Conservation (phyloP, 768 basidiomycete genomes). For the Suillus subaureus region DNA sequence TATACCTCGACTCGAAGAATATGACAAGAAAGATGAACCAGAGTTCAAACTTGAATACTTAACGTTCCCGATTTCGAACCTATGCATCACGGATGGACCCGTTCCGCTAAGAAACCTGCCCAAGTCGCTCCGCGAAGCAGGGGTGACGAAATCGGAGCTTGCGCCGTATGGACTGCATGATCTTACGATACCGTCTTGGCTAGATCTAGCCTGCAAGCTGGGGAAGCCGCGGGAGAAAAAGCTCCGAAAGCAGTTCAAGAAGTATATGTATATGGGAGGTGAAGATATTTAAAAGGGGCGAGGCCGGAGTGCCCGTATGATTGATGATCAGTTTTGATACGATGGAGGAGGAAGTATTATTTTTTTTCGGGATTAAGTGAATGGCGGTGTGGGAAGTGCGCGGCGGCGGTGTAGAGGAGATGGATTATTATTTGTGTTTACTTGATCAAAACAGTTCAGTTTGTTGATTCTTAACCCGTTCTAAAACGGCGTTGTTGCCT, state of each 20-base stretch:
- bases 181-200: slow-evolving; percentile 77
- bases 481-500: slow-evolving; percentile 46
- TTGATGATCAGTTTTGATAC: neutral
- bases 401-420: slow-evolving; percentile 5
- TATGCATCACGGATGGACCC: slow-evolving; percentile 49
- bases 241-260: slow-evolving; percentile 64
- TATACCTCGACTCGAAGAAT: slow-evolving; percentile 56
- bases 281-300: slow-evolving; percentile 25
- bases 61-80: slow-evolving; percentile 53
- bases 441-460: slow-evolving; percentile 1
- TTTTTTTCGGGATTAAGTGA: neutral
- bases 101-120: slow-evolving; percentile 62
- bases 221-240: slow-evolving; percentile 51
- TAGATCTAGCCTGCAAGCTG: slow-evolving; percentile 64
- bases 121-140: slow-evolving; percentile 43
- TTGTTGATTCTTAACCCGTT: slow-evolving; percentile 6
- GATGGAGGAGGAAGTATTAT: neutral
- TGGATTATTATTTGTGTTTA: neutral
- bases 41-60: slow-evolving; percentile 78
- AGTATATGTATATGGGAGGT: slow-evolving; percentile 74
- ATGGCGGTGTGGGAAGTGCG: slow-evolving; percentile 6
- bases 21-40: slow-evolving; percentile 52
- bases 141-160: slow-evolving; percentile 48
- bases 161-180: slow-evolving; percentile 76
- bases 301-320: neutral